Percentiles rank a stretch among this genome's conserved stretches.
These are phyloP conservation scores for Hibiscus tridactylites DNA, from an alignment of 345 rosid genomes.

Conservation along the genomic window DNA sequence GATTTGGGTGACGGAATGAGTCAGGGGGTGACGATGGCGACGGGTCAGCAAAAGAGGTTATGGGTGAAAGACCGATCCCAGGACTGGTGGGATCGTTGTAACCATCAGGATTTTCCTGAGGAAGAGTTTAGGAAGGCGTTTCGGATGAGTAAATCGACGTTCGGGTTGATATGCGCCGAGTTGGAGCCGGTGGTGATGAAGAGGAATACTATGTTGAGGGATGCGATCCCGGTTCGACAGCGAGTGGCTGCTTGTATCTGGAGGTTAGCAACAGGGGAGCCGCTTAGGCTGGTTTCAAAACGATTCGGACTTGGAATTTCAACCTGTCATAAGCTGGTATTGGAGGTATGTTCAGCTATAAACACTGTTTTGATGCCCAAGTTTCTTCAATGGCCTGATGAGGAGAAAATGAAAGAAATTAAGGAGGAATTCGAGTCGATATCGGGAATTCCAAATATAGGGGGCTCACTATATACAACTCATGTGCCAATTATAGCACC, in stretches of 20 bases:
- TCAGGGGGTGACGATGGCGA: neutral
- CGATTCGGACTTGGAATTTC: slow-evolving; percentile 48
- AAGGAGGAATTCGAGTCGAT: slow-evolving; percentile 21
- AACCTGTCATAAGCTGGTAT: slow-evolving; percentile 44
- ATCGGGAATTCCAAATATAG: slow-evolving; percentile 33
- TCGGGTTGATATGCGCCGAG: slow-evolving; percentile 62
- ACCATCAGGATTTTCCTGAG: slow-evolving; percentile 56
- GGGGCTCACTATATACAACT: slow-evolving; percentile 45
- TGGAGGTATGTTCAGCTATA: slow-evolving; percentile 51
- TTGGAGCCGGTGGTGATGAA: slow-evolving; percentile 65
- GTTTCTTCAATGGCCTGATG: slow-evolving; percentile 47
- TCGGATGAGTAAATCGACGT: slow-evolving; percentile 75
- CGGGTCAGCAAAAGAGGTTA: slow-evolving; percentile 40
- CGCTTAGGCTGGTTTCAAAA: slow-evolving; percentile 41
- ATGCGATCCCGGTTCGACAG: slow-evolving; percentile 61
- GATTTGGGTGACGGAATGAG: neutral
- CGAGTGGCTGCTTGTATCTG: slow-evolving; percentile 66
- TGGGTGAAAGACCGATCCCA: slow-evolving; percentile 87
- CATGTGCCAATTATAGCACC: slow-evolving; percentile 51
- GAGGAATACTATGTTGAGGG: slow-evolving; percentile 63
- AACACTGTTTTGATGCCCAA: slow-evolving; percentile 46
- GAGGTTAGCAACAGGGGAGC: slow-evolving; percentile 56
- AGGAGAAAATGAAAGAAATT: slow-evolving; percentile 9
- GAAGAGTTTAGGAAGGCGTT: slow-evolving; percentile 64
- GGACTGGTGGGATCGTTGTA: slow-evolving; percentile 82